Base-by-base conservation (phyloP, 306 rosid genomes). In the Albizia julibrissin region DNA sequence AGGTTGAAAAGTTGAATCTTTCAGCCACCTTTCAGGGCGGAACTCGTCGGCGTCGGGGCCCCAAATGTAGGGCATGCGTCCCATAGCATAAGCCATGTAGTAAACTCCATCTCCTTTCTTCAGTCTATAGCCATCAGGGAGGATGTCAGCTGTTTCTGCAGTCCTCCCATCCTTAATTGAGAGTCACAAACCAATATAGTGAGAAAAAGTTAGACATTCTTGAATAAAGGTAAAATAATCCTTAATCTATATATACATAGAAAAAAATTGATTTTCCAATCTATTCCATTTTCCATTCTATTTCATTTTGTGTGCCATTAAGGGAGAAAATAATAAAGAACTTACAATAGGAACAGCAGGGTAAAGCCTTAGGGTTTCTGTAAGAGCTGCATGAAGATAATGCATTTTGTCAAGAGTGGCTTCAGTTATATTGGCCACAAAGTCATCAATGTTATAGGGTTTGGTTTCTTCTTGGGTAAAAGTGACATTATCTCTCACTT, bases 351-450 rank as follows among this genome's bases (percentile, higher is more conserved):
- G 97, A 22, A 88, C 90, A 1, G 91, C 91, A 85, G 98, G 95
- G 77, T 92, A 91, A 8, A 94, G 86, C 85, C 94, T 94, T 84
- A 94, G 83, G 81, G 98, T 94, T 76, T 94, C 97, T 8, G 98
- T 84, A 37, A 94, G 21, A 19, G 97, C 76, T 6, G 98, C 97
- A 61, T 94, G 98, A 72, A 94, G 95, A 87, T 91, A 91, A 44
- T 92, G 98, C 97, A 94, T 91, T 79, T 84, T 76, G 15, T 92
- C 94, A 19, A 94, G 88, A 10, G 84, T 56, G 70, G 65, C 86
- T 33, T 94, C 94, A 9, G 86, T 89, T 79, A 94, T 71, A 12
- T 84, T 83, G 9, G 76, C 79, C 18, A 87, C 73, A 75, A 88
- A 88, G 24, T 82, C 90, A 46, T 94, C 88, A 1, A 88, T 37